Percentiles rank a stretch among this genome's conserved stretches.
phyloP scores from a whole-genome alignment of 768 basidiomycete genomes.

The Dendrothele bispora region DNA sequence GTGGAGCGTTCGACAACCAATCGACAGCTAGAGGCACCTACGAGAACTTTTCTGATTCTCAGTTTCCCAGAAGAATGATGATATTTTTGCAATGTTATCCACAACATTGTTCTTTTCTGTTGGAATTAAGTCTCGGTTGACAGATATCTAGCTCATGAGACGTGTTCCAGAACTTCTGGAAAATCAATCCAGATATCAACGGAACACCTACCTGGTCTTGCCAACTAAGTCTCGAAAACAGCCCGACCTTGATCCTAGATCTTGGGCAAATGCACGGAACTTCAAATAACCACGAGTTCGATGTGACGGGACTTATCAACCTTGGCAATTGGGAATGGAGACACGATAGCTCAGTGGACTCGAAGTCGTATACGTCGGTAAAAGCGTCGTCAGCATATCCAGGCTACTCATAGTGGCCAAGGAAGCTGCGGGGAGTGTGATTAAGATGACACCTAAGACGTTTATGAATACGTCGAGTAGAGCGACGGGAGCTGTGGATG shows the following conservation, averaged over 20 bases:
- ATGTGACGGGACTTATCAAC: constrained; percentile 3
- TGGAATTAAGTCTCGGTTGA: too few relatives aligned
- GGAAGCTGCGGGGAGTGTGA: background rate
- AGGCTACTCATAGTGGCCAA: background rate
- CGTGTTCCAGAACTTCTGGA: too few relatives aligned
- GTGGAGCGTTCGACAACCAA: too few relatives aligned
- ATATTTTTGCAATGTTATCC: too few relatives aligned
- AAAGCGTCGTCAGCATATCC: background rate
- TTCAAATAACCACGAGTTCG: background rate
- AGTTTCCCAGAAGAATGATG: too few relatives aligned
- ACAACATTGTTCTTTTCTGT: too few relatives aligned
- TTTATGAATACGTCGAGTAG: background rate
- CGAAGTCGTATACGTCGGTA: background rate
- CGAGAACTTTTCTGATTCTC: too few relatives aligned
- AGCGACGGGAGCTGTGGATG: background rate
- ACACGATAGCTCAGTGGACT: background rate
- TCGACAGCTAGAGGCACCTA: too few relatives aligned
- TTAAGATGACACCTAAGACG: background rate
- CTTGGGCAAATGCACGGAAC: background rate
- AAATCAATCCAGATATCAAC: background rate
- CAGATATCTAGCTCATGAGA: too few relatives aligned
- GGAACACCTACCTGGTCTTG: constrained; percentile 4
- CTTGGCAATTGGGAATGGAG: constrained; percentile 4
- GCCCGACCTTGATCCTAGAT: background rate
- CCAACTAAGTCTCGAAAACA: constrained; percentile 3